Base-by-base conservation (phyloP, 306 rosid species). In the Mimosa bimucronata region DNA sequence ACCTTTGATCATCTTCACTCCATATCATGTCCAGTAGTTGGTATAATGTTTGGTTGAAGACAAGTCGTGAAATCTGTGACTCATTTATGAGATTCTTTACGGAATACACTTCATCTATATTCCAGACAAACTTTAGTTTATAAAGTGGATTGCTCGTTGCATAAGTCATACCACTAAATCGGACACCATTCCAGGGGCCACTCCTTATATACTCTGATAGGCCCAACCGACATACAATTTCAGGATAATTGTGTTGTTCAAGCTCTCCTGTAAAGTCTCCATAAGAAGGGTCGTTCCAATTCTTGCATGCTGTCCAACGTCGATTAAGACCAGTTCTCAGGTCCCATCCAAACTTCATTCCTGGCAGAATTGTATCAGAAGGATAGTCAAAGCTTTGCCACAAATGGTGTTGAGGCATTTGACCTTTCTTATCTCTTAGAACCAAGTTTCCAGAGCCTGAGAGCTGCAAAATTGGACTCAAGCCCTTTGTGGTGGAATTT, bases 351-450 rank as follows among this genome's bases (percentile, higher is more conserved):
- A 42, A 1, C 46, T 42, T 42, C 46, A 42, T 42, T 42, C 46
- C 46, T 42, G 46, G 46, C 12, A 42, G 12, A 42, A 10, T 13
- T 44, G 50, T 44, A 44, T 44, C 50, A 44, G 16, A 11, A 41
- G 83, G 79, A 57, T 68, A 34, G 28, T 87, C 75, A 21, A 81
- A 84, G 81, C 90, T 84, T 61, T 84, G 79, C 90, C 90, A 87
- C 14, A 80, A 30, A 75, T 14, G 77, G 3, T 75, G 53, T 3
- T 71, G 73, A 44, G 21, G 65, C 73, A 42, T 46, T 29, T 70
- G 53, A 2, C 79, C 68, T 30, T 80, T 25, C 15, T 60, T 42
- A 12, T 85, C 87, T 80, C 65, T 85, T 0, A 88, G 21, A 3
- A 58, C 87, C 19, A 85, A 80, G 65, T 87, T 89, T 57, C 88